Evolutionary conservation across 441 rosid species (phyloP).

Genomic region (Manihot esculenta): DNA sequence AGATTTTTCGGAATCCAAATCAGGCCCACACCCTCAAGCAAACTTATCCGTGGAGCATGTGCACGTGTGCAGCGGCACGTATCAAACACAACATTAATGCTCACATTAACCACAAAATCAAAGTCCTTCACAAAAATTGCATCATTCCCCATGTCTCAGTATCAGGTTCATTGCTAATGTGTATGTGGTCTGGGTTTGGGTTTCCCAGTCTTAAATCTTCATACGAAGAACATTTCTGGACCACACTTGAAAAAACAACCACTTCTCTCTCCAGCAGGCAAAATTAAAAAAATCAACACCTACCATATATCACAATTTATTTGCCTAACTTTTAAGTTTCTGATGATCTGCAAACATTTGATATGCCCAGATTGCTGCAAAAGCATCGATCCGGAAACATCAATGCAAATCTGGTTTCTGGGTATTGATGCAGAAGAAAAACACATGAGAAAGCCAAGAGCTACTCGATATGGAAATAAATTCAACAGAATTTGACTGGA

Average conservation of each 20-base stretch:
- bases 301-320: conserved; percentile 15
- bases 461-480: conserved; percentile 23
- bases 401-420: not conserved
- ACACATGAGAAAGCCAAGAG: not conserved
- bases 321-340: conserved; percentile 5
- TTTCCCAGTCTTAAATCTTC: not conserved
- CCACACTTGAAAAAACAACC: not conserved
- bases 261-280: not conserved
- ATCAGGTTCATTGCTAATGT: too few species aligned
- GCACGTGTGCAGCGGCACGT: conserved; percentile 32
- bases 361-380: too few species aligned
- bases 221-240: not conserved
- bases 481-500: conserved; percentile 26
- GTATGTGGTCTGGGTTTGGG: not conserved
- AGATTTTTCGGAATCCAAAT: not conserved
- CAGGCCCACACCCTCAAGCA: not conserved
- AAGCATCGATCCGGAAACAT: not conserved
- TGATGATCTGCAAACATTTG: not conserved
- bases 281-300: conserved; percentile 15
- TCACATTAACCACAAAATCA: not conserved
- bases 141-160: conserved; percentile 15
- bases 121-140: not conserved
- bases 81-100: conserved; percentile 22
- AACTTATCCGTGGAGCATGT: conserved; percentile 13
- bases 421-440: too few species aligned